Percentiles rank a stretch among this genome's conserved stretches.
These are phyloP conservation scores for Gossypium trilobum DNA, from an alignment of 441 rosid genomes.

Conservation along the genomic window DNA sequence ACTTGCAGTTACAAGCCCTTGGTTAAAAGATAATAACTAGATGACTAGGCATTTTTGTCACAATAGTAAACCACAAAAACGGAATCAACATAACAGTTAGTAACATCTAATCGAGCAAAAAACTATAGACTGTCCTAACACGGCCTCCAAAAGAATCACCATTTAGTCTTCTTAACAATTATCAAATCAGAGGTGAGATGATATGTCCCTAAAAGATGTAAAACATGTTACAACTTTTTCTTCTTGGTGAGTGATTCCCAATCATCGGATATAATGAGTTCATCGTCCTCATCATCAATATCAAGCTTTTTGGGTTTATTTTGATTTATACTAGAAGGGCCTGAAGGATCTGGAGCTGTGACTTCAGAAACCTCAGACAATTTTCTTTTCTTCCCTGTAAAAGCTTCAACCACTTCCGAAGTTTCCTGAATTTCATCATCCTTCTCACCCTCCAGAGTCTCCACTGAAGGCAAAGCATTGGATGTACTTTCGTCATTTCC, in stretches of 20 bases:
- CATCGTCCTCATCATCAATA: constrained; percentile 39
- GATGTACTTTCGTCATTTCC: constrained; percentile 44
- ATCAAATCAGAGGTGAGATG: constrained; percentile 39
- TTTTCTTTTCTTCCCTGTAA: constrained; percentile 56
- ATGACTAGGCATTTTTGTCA: constrained; percentile 7
- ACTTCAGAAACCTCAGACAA: constrained; percentile 22
- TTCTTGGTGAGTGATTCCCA: constrained; percentile 31
- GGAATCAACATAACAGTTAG: constrained; percentile 12
- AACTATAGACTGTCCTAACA: constrained; percentile 18
- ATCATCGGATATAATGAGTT: constrained; percentile 34
- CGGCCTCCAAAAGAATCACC: constrained; percentile 44
- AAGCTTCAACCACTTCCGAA: constrained; percentile 28
- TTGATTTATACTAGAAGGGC: constrained; percentile 21
- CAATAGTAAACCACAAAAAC: background rate
- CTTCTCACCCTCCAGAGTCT: constrained; percentile 12
- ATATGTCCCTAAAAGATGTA: constrained; percentile 3
- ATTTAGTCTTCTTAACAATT: constrained; percentile 23
- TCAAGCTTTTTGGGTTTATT: constrained; percentile 49
- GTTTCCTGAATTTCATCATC: constrained; percentile 29
- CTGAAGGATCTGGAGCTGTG: constrained; percentile 18
- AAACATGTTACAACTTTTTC: constrained; percentile 38
- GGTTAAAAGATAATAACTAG: background rate
- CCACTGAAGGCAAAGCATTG: constrained; percentile 22
- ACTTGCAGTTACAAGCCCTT: background rate
- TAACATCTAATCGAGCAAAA: constrained; percentile 17